Evolutionary conservation across 2,329 filamentous ascomycete species (phyloP), one percentile per base, ranked within the genome.

Genomic region (Colletotrichum lindemuthianum): DNA sequence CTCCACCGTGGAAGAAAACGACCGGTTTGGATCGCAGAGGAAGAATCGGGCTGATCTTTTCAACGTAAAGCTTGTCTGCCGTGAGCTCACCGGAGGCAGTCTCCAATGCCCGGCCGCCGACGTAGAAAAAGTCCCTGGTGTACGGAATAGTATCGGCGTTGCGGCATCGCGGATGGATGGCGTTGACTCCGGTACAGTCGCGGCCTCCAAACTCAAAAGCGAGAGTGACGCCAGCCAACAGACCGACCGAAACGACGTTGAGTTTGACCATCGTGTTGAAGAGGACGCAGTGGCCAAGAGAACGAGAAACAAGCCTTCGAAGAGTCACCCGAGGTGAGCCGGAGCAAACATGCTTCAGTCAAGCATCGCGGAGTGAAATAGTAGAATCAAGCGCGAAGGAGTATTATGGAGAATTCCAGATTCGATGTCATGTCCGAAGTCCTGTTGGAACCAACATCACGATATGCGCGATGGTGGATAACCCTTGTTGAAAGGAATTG

Each of bases 1-100:
- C 59, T 8, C 59, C 53, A 13, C 59, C 59, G 11, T 63, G 59
- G 53, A 63, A 57, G 40, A 63, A 52, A 11, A 63, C 40, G 10
- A 63, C 39, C n/a, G 59, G 52, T 3, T n/a, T 61, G 8, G 45
- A n/a, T 8, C 33, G 8, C 10, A 56, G 33, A 11, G 44, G 37
- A 4, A 37, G 12, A 13, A 45, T 60, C 12, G 82, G 80, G 8
- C 68, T 67, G 9, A 85, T 74, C 56, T 76, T 76, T 72, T 86
- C 84, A 37, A 86, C 81, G 65, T 86, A 86, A 76, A 86, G 83
- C 73, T 86, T 84, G 57, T 77, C 76, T 24, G 71, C 70, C 12
- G 72, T 68, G 33, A 73, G 67, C 59, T 77, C 72, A 2, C 74
- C 73, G 1, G 67, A 60, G 11, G 65, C 70, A 50, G 75, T 68